phyloP scores from a whole-genome alignment of 1,139 yeast genomes.

The Yamadazyma dendronema region DNA sequence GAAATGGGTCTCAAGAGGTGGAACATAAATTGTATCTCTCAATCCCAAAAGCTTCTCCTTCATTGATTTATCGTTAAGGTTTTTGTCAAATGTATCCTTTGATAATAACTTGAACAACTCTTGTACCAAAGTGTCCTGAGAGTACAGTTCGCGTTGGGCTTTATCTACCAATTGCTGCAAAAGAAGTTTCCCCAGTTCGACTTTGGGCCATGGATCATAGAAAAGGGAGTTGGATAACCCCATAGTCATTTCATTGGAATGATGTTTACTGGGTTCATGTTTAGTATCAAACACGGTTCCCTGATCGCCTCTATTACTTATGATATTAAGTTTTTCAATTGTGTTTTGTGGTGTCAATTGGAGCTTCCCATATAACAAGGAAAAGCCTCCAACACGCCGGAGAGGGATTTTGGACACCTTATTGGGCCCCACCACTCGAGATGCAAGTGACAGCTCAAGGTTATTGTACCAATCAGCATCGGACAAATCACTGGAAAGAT shows the following conservation, averaged over 20 bases:
- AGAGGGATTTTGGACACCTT: slow-evolving; percentile 23
- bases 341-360: slow-evolving; percentile 20
- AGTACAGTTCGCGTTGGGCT: slow-evolving; percentile 15
- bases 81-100: slow-evolving; percentile 37
- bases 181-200: slow-evolving; percentile 47
- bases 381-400: slow-evolving; percentile 74
- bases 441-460: slow-evolving; percentile 26
- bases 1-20: slow-evolving; percentile 45
- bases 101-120: slow-evolving; percentile 56
- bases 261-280: slow-evolving; percentile 7
- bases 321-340: slow-evolving; percentile 41
- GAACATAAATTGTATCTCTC: slow-evolving; percentile 66
- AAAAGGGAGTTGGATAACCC: slow-evolving; percentile 66
- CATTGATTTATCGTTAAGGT: slow-evolving; percentile 24
- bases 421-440: slow-evolving; percentile 10
- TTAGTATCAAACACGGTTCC: slow-evolving; percentile 29
- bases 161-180: slow-evolving; percentile 38
- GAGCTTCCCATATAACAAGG: slow-evolving; percentile 68
- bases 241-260: slow-evolving; percentile 27
- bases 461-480: slow-evolving; percentile 50
- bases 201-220: slow-evolving; percentile 74
- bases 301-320: slow-evolving; percentile 51
- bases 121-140: slow-evolving; percentile 46
- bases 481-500: slow-evolving; percentile 37
- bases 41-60: slow-evolving; percentile 41